phyloP scores from a whole-genome alignment of 2,329 filamentous ascomycete genomes.

The Fonsecaea pugnacius region DNA sequence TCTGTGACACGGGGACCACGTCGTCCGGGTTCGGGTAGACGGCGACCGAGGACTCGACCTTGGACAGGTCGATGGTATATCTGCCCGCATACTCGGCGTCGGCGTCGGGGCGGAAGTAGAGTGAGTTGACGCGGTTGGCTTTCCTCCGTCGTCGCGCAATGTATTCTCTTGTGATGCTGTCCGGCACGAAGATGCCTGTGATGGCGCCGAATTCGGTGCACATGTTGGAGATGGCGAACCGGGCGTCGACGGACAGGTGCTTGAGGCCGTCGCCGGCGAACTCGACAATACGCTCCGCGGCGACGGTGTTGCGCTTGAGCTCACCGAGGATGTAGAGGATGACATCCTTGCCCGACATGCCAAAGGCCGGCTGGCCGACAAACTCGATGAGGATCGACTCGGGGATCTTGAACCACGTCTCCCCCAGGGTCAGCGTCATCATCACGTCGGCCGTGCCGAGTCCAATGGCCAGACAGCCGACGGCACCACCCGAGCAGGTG shows the following conservation, averaged over 20 bases:
- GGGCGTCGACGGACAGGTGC: conserved; percentile 49
- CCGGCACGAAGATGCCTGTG: conserved; percentile 50
- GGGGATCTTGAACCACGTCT: conserved; percentile 55
- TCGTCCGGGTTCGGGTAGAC: conserved; percentile 51
- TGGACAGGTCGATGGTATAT: conserved; percentile 46
- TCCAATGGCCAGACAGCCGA: conserved; percentile 51
- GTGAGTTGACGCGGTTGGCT: conserved; percentile 41
- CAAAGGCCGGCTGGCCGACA: conserved; percentile 43
- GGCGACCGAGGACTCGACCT: conserved; percentile 48
- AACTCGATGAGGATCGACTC: conserved; percentile 50
- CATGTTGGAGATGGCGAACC: conserved; percentile 57
- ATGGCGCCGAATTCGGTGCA: conserved; percentile 54
- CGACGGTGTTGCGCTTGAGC: conserved; percentile 54
- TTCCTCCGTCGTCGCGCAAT: conserved; percentile 43
- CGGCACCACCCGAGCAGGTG: conserved; percentile 52
- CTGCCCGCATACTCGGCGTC: conserved; percentile 47
- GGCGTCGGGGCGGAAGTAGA: conserved; percentile 50
- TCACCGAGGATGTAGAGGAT: conserved; percentile 52
- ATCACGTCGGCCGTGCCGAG: conserved; percentile 54
- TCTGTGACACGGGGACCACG: conserved; percentile 48
- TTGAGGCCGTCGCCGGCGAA: conserved; percentile 50
- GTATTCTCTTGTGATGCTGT: conserved; percentile 45
- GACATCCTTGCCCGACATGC: conserved; percentile 53
- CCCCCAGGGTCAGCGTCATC: conserved; percentile 52
- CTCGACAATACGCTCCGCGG: conserved; percentile 52